Conservation (phyloP, 495 filamentous ascomycete species). For the Apodospora peruviana region DNA sequence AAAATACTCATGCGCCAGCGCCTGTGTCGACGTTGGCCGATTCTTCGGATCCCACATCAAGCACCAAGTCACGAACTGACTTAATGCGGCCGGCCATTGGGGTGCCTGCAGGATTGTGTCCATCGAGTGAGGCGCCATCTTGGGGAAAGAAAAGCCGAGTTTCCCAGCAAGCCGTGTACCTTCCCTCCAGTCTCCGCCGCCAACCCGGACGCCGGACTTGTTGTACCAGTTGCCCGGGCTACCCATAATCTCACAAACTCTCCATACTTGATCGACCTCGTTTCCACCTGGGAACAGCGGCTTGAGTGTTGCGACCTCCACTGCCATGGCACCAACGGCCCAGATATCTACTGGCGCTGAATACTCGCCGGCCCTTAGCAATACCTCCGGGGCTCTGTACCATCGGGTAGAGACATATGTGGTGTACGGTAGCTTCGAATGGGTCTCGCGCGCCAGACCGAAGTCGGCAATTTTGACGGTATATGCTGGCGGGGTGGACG, state of each 20-base stretch:
- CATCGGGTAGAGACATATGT: slow-evolving; percentile 98
- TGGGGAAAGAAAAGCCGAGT: slow-evolving; percentile 97
- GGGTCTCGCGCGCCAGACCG: slow-evolving; percentile 93
- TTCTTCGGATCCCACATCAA: slow-evolving; percentile 98
- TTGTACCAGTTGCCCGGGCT: slow-evolving; percentile 98
- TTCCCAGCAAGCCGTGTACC: slow-evolving; percentile 89
- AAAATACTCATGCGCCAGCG: slow-evolving; percentile 91
- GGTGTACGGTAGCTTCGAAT: slow-evolving; percentile 92
- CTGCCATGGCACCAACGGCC: slow-evolving; percentile 99
- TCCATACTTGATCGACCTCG: slow-evolving; percentile 98
- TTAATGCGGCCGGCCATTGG: slow-evolving; percentile 85
- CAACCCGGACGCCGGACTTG: slow-evolving; percentile 78
- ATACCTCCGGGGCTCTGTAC: slow-evolving; percentile 96
- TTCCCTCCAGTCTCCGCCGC: slow-evolving; percentile 97
- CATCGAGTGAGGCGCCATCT: slow-evolving; percentile 98
- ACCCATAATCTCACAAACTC: slow-evolving; percentile 99
- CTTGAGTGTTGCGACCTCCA: slow-evolving; percentile 96
- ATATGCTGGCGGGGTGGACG: slow-evolving; percentile 86
- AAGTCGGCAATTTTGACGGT: slow-evolving; percentile 99
- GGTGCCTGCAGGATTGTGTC: slow-evolving; percentile 85
- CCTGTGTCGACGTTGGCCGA: slow-evolving; percentile 90
- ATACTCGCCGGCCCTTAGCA: slow-evolving; percentile 93
- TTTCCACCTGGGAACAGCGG: slow-evolving; percentile 96
- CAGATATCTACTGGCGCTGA: slow-evolving; percentile 98
- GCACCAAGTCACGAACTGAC: slow-evolving; percentile 96